Percentiles rank a stretch among this genome's conserved stretches.
phyloP scores from a whole-genome alignment of 768 basidiomycete species.

The Tricholoma flavovirens region DNA sequence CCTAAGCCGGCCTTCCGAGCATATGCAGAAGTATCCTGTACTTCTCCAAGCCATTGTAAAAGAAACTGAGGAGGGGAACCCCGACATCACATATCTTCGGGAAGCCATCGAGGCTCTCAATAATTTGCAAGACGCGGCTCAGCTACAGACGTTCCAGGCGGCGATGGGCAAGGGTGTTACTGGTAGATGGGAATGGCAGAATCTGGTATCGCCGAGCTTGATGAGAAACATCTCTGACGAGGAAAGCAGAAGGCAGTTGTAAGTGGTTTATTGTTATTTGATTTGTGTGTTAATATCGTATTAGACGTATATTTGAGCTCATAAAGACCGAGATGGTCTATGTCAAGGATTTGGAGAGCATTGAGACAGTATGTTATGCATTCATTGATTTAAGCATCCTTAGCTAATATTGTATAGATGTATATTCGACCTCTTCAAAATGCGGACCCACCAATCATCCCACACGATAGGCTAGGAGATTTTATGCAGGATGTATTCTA shows the following conservation, averaged over 20 bases:
- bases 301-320: slow-evolving; percentile 86
- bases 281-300: background rate
- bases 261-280: slow-evolving; percentile 24
- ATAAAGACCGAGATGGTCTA: slow-evolving; percentile 97
- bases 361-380: slow-evolving; percentile 58
- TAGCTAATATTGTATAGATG: slow-evolving; percentile 43
- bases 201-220: slow-evolving; percentile 66
- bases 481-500: slow-evolving; percentile 89
- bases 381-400: background rate
- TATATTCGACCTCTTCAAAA: slow-evolving; percentile 74
- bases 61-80: slow-evolving; percentile 74
- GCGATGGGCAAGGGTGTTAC: slow-evolving; percentile 80
- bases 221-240: slow-evolving; percentile 57
- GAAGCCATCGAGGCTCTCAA: slow-evolving; percentile 82
- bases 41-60: slow-evolving; percentile 81
- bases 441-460: slow-evolving; percentile 75
- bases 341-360: slow-evolving; percentile 89
- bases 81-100: slow-evolving; percentile 74
- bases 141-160: slow-evolving; percentile 84
- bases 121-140: slow-evolving; percentile 72
- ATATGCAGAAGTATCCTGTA: slow-evolving; percentile 84
- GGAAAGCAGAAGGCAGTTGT: slow-evolving; percentile 84
- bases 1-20: slow-evolving; percentile 73
- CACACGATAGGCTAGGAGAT: slow-evolving; percentile 57
- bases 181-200: slow-evolving; percentile 85